Percentiles rank a stretch among this genome's conserved stretches.
Evolutionary conservation across 2,329 filamentous ascomycete genomes (phyloP).

Genomic region (Fusarium sp.): DNA sequence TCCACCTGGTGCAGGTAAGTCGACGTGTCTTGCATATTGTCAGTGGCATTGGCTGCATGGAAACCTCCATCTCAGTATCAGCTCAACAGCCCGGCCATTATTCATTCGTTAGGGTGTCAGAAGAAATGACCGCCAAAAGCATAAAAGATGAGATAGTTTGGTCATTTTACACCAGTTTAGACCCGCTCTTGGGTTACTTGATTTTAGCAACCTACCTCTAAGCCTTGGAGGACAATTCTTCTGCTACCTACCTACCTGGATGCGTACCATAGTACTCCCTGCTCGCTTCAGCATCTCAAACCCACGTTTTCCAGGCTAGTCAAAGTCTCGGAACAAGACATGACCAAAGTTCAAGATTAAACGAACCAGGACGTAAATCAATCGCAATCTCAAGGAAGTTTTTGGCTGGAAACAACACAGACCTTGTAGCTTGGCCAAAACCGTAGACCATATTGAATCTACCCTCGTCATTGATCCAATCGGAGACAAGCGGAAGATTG

Average conservation of each 20-base stretch:
- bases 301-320: not conserved
- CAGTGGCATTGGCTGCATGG: not conserved
- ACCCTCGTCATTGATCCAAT: not conserved
- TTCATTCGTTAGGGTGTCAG: too few species aligned
- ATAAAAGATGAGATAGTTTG: too few species aligned
- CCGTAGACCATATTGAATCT: not conserved
- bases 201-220: too few species aligned
- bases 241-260: too few species aligned
- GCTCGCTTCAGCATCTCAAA: not conserved
- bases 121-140: too few species aligned
- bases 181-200: too few species aligned
- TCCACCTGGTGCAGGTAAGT: constrained; percentile 15
- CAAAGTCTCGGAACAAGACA: not conserved
- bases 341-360: not conserved
- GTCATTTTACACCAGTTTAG: too few species aligned
- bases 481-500: not conserved
- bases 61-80: not conserved
- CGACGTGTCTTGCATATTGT: constrained; percentile 49
- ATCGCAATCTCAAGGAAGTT: not conserved
- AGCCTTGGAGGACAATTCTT: too few species aligned
- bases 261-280: too few species aligned
- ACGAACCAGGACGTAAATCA: not conserved
- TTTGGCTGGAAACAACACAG: not conserved
- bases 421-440: not conserved
- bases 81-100: not conserved